Base-by-base conservation (phyloP, 2,329 filamentous ascomycete genomes). In the Didymella arachidicola region DNA sequence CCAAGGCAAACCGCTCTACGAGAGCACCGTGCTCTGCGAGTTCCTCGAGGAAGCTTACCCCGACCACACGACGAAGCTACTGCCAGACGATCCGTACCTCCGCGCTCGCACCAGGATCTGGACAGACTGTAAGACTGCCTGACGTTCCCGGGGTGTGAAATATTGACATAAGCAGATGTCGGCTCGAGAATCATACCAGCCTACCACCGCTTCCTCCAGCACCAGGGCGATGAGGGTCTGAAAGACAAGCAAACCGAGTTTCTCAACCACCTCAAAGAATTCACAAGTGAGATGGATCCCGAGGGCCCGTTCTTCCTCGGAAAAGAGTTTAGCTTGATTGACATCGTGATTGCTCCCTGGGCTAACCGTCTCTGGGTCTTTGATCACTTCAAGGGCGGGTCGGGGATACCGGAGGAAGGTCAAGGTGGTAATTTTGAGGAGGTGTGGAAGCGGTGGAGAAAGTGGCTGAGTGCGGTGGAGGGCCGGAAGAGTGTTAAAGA, bases 301-400 rank as follows among this genome's bases (percentile, higher is more conserved):
- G 65, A 78, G 7, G 87, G 87, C 0, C 90, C 89, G 0, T 93
- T 84, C 77, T 93, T 93, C 70, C 71, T 88, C 1, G 90, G 90
- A 1, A 73, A 79, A 1, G 78, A 82, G 38, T 83, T 91, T n/a
- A 83, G 83, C 53, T 76, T 93, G 19, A 85, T 92, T 14, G 91
- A 94, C 73, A 80, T 92, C 25, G 84, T 86, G 61, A 78, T 93
- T 3, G 90, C 87, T 36, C 90, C 90, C 0, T 93, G 89, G 89
- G 87, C 87, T 0, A 84, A 87, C 53, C 81, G 90, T 14, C 71
- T 92, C 19, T 93, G 89, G 80, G 78, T 92, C 6, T 88, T 93
- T 64, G 89, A 93, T 66, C 83, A 91, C 62, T 93, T 89, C 72
- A 93, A 93, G 56, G 81, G 80, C 1, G 84, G 83, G 0, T 60